Evolutionary conservation across 257 asterid genomes (phyloP).

Genomic region (Paraleonurus japonicus): DNA sequence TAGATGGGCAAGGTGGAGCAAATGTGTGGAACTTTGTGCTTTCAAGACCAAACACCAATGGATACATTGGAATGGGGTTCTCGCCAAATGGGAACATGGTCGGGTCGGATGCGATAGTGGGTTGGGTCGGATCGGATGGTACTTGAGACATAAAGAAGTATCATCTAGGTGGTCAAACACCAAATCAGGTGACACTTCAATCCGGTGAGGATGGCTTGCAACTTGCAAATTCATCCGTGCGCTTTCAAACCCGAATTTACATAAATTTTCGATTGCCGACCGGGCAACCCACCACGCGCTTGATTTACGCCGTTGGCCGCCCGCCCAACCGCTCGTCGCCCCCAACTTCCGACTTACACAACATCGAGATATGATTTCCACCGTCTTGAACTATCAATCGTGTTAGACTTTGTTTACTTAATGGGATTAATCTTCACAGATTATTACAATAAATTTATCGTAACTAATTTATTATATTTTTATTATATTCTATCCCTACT

Average conservation of each 20-base stretch:
- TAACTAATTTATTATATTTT: no score
- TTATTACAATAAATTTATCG: no score
- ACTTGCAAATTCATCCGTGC: conserved; percentile 42
- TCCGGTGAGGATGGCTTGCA: conserved; percentile 35
- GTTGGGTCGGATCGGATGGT: conserved; percentile 47
- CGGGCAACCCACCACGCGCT: conserved; percentile 40
- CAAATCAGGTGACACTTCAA: conserved; percentile 40
- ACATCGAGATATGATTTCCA: conserved; percentile 44
- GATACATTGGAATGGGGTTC: conserved; percentile 66
- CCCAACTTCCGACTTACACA: conserved; percentile 36
- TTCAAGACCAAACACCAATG: conserved; percentile 60
- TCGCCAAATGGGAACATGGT: conserved; percentile 71
- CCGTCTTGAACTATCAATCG: conserved; percentile 55
- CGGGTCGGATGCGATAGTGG: conserved; percentile 72
- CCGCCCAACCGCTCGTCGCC: conserved; percentile 36
- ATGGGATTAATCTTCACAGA: no score
- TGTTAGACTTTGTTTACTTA: no score
- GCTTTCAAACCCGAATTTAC: conserved; percentile 36
- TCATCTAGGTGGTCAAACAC: conserved; percentile 51
- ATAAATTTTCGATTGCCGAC: conserved; percentile 56
- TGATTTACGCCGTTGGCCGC: conserved; percentile 70
- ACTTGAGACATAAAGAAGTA: conserved; percentile 35
- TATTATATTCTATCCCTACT: no score
- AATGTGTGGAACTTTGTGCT: conserved; percentile 64
- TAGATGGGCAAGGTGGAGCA: conserved; percentile 54